Evolutionary conservation across 1,284 basidiomycete species (phyloP).

Genomic region (Cryptococcus sp.): DNA sequence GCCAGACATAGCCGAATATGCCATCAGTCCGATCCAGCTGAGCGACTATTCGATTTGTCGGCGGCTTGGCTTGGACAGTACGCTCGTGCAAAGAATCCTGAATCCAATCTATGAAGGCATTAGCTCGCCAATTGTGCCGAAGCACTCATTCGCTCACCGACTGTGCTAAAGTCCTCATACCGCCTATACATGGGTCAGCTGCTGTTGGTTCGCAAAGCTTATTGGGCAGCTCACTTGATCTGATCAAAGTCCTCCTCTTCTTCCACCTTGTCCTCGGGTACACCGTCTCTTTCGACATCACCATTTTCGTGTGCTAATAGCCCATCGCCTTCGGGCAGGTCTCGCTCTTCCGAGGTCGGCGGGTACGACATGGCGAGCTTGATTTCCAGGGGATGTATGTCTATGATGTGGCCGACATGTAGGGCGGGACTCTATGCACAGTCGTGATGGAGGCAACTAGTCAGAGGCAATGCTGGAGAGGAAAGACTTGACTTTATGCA

Average conservation of each 20-base stretch:
- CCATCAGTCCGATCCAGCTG: slow-evolving; percentile 45
- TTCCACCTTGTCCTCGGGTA: slow-evolving; percentile 24
- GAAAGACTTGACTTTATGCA: too few relatives aligned
- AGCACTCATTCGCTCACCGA: slow-evolving; percentile 58
- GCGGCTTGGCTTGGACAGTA: slow-evolving; percentile 61
- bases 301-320: slow-evolving; percentile 10
- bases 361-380: slow-evolving; percentile 34
- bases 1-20: slow-evolving; percentile 63
- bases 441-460: too few relatives aligned
- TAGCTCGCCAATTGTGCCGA: neutral
- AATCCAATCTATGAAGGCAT: slow-evolving; percentile 74
- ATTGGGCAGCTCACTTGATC: slow-evolving; percentile 36
- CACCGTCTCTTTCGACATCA: slow-evolving; percentile 9
- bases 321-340: slow-evolving; percentile 15
- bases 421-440: too few relatives aligned
- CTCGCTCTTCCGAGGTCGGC: slow-evolving; percentile 16
- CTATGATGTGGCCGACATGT: too few relatives aligned
- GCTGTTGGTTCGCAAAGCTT: neutral
- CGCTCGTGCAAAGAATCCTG: slow-evolving; percentile 89
- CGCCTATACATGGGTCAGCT: slow-evolving; percentile 38
- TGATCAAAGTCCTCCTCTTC: slow-evolving; percentile 54
- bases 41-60: slow-evolving; percentile 54
- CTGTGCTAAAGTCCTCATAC: slow-evolving; percentile 75
- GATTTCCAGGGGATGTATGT: neutral
- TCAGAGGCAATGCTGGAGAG: too few relatives aligned